Percentiles rank a stretch among this genome's conserved stretches.
phyloP scores from a whole-genome alignment of 371 early-diverging fungal species.

The Mucor circinelloides region DNA sequence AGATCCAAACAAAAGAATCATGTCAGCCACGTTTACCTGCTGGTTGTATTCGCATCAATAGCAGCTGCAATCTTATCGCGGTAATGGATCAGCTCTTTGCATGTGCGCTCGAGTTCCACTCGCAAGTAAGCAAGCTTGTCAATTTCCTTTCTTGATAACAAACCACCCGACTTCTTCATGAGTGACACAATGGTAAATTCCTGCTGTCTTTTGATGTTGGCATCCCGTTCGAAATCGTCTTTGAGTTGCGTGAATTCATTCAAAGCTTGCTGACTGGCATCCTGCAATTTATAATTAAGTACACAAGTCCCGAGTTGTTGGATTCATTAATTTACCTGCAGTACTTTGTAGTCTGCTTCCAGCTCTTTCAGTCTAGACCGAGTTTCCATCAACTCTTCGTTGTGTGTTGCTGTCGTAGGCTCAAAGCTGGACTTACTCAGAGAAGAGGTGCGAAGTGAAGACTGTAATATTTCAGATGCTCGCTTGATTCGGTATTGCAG shows the following conservation, averaged over 20 bases:
- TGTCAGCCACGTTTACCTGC: background rate
- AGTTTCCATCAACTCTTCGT: slow-evolving; percentile 16
- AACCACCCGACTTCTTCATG: slow-evolving; percentile 10
- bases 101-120: slow-evolving; percentile 30
- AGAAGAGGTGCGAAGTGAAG: slow-evolving; percentile 20
- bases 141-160: slow-evolving; percentile 29
- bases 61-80: slow-evolving; percentile 21
- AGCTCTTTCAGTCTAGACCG: slow-evolving; percentile 22
- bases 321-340: slow-evolving; percentile 15
- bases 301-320: background rate
- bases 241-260: slow-evolving; percentile 28
- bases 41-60: slow-evolving; percentile 9
- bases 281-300: background rate
- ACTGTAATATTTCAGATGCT: slow-evolving; percentile 22
- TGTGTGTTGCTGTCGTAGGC: slow-evolving; percentile 6
- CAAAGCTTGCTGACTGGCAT: slow-evolving; percentile 32
- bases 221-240: slow-evolving; percentile 19
- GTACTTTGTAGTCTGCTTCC: slow-evolving; percentile 16
- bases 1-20: background rate
- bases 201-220: slow-evolving; percentile 8
- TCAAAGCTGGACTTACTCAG: background rate
- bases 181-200: slow-evolving; percentile 16
- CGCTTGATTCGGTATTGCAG: slow-evolving; percentile 13
- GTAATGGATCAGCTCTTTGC: slow-evolving; percentile 24
- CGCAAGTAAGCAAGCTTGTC: slow-evolving; percentile 20